These are phyloP conservation scores for Salvia hispanica DNA, from an alignment of 257 asterid genomes.

Conservation along the genomic window DNA sequence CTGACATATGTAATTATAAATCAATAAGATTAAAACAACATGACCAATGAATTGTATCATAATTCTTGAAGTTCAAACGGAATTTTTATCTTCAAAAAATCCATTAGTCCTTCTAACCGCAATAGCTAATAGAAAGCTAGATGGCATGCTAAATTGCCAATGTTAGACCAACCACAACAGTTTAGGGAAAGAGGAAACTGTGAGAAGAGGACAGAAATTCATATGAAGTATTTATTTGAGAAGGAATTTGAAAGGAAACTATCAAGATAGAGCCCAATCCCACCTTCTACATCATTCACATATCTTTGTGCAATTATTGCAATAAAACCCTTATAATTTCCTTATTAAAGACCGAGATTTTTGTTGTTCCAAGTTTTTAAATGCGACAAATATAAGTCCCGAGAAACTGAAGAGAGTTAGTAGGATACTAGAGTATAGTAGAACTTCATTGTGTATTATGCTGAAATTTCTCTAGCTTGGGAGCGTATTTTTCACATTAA, in stretches of 20 bases:
- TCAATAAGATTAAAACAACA: conserved; percentile 8
- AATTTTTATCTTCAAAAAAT: background rate
- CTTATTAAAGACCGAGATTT: background rate
- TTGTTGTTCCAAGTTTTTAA: background rate
- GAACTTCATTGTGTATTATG: conserved; percentile 15
- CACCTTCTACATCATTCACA: background rate
- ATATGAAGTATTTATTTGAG: background rate
- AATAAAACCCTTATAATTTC: background rate
- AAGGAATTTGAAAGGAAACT: background rate
- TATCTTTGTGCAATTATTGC: background rate
- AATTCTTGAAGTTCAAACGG: conserved; percentile 15
- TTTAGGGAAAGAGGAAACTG: background rate
- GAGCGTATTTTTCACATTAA: conserved; percentile 1
- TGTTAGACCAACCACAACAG: background rate
- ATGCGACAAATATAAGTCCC: background rate
- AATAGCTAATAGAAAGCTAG: background rate
- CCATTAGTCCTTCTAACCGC: background rate
- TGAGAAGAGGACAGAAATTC: background rate
- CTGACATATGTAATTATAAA: conserved; percentile 18
- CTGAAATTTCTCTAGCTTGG: background rate
- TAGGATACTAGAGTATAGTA: background rate
- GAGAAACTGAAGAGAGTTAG: background rate
- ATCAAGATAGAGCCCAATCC: background rate
- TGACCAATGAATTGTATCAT: background rate
- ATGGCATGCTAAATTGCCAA: background rate